A percentile compares a stretch with the other conserved stretches of the same genome.
Conservation (phyloP, 495 filamentous ascomycete genomes). For the Talaromyces proteolyticus region DNA sequence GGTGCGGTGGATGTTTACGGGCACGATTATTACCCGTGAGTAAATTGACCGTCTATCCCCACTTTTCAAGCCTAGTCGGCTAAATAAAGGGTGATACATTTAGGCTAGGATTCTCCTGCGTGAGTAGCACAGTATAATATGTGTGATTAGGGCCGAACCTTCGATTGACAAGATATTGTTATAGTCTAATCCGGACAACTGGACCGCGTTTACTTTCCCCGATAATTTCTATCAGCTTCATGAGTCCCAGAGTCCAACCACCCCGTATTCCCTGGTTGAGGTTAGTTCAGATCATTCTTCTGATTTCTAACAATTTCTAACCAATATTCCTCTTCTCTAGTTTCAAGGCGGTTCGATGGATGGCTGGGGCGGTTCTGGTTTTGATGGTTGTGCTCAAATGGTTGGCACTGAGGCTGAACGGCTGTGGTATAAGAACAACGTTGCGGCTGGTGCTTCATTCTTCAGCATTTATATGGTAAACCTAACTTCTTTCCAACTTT, state of each 20-base stretch:
- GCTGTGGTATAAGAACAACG: slow-evolving; percentile 78
- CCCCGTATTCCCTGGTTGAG: slow-evolving; percentile 64
- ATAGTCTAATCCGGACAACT: slow-evolving; percentile 38
- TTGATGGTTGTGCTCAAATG: slow-evolving; percentile 55
- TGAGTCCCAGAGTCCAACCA: slow-evolving; percentile 52
- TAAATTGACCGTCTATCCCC: background rate
- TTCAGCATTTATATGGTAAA: slow-evolving; percentile 67
- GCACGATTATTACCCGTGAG: slow-evolving; percentile 62
- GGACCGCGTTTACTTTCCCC: slow-evolving; percentile 41
- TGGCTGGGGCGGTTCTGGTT: slow-evolving; percentile 68
- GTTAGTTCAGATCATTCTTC: slow-evolving; percentile 16
- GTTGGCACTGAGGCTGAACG: slow-evolving; percentile 67
- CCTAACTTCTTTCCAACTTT: background rate
- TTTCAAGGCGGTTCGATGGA: slow-evolving; percentile 76
- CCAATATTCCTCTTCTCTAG: slow-evolving; percentile 24
- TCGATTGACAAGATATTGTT: slow-evolving; percentile 5
- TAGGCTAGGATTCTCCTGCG: slow-evolving; percentile 56
- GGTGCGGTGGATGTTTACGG: slow-evolving; percentile 75
- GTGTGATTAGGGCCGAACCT: background rate
- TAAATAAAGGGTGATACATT: background rate
- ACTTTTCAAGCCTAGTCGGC: no score
- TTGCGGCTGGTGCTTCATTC: slow-evolving; percentile 54
- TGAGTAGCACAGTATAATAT: slow-evolving; percentile 7
- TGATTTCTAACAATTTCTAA: background rate
- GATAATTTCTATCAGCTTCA: slow-evolving; percentile 43